phyloP scores from a whole-genome alignment of 306 rosid genomes.

The Sindora glabra region DNA sequence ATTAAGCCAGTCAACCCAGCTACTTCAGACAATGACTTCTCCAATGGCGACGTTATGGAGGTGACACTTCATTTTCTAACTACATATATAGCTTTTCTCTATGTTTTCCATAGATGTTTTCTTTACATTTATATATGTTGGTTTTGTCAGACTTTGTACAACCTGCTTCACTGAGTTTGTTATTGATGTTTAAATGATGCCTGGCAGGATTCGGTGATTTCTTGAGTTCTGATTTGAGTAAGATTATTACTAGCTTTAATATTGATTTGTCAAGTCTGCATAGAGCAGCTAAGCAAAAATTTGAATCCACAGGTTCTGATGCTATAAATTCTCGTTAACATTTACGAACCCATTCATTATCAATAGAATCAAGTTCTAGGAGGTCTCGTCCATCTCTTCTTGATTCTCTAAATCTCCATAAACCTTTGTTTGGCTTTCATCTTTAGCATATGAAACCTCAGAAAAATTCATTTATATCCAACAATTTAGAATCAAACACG shows the following conservation, averaged over 20 bases:
- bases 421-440: constrained; percentile 46
- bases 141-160: constrained; percentile 20
- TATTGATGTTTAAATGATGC: constrained; percentile 26
- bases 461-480: constrained; percentile 33
- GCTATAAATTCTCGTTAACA: constrained; percentile 35
- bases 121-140: constrained; percentile 4
- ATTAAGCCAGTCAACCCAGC: constrained; percentile 37
- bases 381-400: constrained; percentile 85
- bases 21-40: constrained; percentile 22
- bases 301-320: constrained; percentile 38
- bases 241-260: constrained; percentile 24
- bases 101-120: constrained; percentile 2
- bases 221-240: constrained; percentile 29
- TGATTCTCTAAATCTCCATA: constrained; percentile 60
- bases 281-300: constrained; percentile 30
- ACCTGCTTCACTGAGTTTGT: constrained; percentile 13
- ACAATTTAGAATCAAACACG: constrained; percentile 30
- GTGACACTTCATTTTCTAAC: constrained; percentile 23
- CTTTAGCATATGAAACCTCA: constrained; percentile 31
- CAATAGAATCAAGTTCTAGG: constrained; percentile 53
- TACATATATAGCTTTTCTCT: background rate
- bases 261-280: constrained; percentile 28
- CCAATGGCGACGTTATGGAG: constrained; percentile 41
- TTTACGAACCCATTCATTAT: constrained; percentile 26
- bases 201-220: constrained; percentile 30